A percentile compares a stretch with the other conserved stretches of the same genome.
Conservation (phyloP, 176 grass and related monocot genomes). For the Elymus sibiricus region DNA sequence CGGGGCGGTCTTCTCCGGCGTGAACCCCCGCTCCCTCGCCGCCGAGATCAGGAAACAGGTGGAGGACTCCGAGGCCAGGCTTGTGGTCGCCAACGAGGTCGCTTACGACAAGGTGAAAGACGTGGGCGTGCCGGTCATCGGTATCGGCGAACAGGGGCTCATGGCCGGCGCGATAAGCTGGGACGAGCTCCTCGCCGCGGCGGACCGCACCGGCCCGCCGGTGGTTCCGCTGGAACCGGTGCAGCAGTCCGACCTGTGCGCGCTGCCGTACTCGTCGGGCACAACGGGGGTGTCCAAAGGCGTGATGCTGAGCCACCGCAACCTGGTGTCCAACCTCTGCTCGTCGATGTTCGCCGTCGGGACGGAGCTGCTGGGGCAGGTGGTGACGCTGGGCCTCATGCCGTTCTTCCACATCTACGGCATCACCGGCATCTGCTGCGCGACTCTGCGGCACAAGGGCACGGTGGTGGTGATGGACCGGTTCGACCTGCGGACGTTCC, state of each 20-base stretch:
- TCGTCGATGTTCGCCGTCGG: conserved; percentile 57
- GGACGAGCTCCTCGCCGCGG: conserved; percentile 61
- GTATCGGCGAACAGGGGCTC: conserved; percentile 25
- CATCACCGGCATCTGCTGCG: conserved; percentile 80
- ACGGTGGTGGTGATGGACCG: conserved; percentile 89
- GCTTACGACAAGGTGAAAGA: conserved; percentile 73
- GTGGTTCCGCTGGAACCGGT: conserved; percentile 17
- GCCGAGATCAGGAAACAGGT: conserved; percentile 80
- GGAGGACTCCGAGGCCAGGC: conserved; percentile 63
- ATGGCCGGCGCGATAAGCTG: conserved; percentile 46
- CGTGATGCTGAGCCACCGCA: conserved; percentile 92
- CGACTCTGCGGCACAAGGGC: conserved; percentile 74
- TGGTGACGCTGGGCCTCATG: conserved; percentile 63
- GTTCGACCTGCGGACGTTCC: conserved; percentile 65
- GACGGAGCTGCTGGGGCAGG: conserved; percentile 28
- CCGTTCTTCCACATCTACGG: conserved; percentile 98
- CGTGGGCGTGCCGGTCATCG: conserved; percentile 49
- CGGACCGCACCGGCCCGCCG: conserved; percentile 49
- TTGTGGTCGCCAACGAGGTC: conserved; percentile 55
- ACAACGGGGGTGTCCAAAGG: conserved; percentile 88
- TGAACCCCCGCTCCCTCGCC: conserved; percentile 55
- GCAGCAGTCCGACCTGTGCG: conserved; percentile 65
- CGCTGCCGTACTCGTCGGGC: conserved; percentile 78
- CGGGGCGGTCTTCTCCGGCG: conserved; percentile 74
- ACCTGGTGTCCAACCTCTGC: conserved; percentile 78